Evolutionary conservation across 2,329 filamentous ascomycete species (phyloP), one percentile per base, ranked within the genome.

Genomic region (Aspergillus alliaceus): DNA sequence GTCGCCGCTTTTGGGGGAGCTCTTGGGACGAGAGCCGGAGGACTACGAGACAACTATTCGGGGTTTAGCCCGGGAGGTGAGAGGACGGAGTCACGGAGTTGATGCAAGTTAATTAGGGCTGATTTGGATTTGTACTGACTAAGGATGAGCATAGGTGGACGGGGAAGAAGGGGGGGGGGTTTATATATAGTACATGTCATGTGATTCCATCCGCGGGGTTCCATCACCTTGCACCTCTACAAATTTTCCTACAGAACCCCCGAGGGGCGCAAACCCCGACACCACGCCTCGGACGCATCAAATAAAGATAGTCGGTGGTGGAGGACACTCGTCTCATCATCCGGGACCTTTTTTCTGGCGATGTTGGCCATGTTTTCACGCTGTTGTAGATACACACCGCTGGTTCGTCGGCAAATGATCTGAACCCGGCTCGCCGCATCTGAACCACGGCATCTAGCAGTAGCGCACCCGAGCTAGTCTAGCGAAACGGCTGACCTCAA

Each of bases 11-110:
- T 58, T 82, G 39, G 65, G 62, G 50, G 69, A 76, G 14, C 64
- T 80, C 4, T 59, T 82, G 37, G 79, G 77, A 1, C 69, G 79
- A 34, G 68, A 74, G 61, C 77, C 78, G 1, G 75, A 79, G 52
- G 71, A 64, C 14, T 81, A 76, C 59, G 78, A 80, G 56, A 66
- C 59, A 2, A 73, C 69, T 3, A 63, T 72, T 18, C 44, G 49
- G 25, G 49, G 32, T 3, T 40, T 70, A 40, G 32, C 57, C 24
- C 44, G 46, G 27, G 35, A 42, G 44, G 34, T 47, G 40, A 31
- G 40, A 31, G 40, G 24, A 44, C 37, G 24, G 14, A 40, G n/a
- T n/a, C n/a, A n/a, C n/a, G n/a, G n/a, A n/a, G n/a, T n/a, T n/a
- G 34, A 48, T 6, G 27, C 14, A 14, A 14, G 27, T 34, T 48